Evolutionary conservation across 345 rosid species (phyloP).

Genomic region (Dimocarpus longan): DNA sequence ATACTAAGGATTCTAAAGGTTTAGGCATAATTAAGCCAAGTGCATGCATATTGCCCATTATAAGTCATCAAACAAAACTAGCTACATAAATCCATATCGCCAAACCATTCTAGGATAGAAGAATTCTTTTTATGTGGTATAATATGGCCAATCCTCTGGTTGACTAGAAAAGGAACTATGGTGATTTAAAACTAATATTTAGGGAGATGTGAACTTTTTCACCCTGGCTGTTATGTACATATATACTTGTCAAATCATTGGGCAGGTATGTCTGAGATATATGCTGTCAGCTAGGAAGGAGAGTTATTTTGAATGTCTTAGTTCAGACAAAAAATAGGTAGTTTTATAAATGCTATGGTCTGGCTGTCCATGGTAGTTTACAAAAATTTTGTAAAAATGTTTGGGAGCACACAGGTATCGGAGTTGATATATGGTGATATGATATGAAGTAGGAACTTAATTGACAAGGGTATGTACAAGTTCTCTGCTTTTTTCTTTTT

Average conservation of each 20-base stretch:
- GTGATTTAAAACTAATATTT: not conserved
- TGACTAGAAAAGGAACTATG: not conserved
- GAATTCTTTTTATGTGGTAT: not conserved
- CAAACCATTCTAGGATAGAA: conserved; percentile 3
- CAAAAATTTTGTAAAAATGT: not conserved
- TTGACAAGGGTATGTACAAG: not conserved
- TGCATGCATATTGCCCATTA: not conserved
- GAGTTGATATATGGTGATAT: not conserved
- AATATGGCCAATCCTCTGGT: not conserved
- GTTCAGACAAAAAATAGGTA: not conserved
- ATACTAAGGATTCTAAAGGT: not conserved
- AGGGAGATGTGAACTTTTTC: not conserved
- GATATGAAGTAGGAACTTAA: not conserved
- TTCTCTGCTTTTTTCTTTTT: not conserved
- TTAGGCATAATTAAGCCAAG: not conserved
- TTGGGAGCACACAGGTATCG: not conserved
- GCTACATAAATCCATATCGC: not conserved
- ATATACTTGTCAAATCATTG: not conserved
- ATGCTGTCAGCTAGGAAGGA: not conserved
- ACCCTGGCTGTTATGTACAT: not conserved
- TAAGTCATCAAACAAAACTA: not conserved
- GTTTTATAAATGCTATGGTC: not conserved
- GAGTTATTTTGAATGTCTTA: not conserved
- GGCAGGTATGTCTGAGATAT: not conserved
- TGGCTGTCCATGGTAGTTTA: not conserved